Conservation (phyloP, 2,329 filamentous ascomycete species). For the Fusarium penzigii region DNA sequence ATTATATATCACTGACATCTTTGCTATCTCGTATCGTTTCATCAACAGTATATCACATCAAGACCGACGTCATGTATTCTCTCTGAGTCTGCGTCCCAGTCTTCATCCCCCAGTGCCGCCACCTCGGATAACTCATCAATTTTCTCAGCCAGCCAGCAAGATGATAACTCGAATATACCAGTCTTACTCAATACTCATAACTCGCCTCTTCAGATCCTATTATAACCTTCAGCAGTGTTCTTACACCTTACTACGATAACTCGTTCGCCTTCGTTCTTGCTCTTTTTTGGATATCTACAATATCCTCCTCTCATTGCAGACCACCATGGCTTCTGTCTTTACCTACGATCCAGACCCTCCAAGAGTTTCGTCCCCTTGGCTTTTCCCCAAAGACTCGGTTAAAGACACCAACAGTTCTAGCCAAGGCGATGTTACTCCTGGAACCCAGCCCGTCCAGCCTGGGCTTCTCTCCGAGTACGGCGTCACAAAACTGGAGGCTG, state of each 20-base stretch:
- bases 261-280: not conserved
- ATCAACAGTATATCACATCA: not conserved
- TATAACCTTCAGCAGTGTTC: constrained; percentile 6
- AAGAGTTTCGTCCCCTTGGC: constrained; percentile 89
- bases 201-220: constrained; percentile 11
- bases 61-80: constrained; percentile 23
- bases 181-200: constrained; percentile 14
- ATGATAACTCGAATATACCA: constrained; percentile 27
- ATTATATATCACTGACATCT: not conserved
- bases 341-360: constrained; percentile 90
- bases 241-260: constrained; percentile 21
- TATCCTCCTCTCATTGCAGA: not conserved
- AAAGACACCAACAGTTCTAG: constrained; percentile 34
- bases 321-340: constrained; percentile 90
- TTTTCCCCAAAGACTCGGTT: constrained; percentile 53
- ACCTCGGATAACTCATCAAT: constrained; percentile 6
- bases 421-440: constrained; percentile 15
- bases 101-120: constrained; percentile 13
- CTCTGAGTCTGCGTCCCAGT: constrained; percentile 21
- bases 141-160: constrained; percentile 17
- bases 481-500: constrained; percentile 78
- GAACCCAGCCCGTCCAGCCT: constrained; percentile 26
- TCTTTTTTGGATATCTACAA: not conserved
- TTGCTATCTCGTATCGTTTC: not conserved
- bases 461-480: constrained; percentile 60